phyloP scores from a whole-genome alignment of 805 yeast genomes.

The Debaryomyces hansenii region DNA sequence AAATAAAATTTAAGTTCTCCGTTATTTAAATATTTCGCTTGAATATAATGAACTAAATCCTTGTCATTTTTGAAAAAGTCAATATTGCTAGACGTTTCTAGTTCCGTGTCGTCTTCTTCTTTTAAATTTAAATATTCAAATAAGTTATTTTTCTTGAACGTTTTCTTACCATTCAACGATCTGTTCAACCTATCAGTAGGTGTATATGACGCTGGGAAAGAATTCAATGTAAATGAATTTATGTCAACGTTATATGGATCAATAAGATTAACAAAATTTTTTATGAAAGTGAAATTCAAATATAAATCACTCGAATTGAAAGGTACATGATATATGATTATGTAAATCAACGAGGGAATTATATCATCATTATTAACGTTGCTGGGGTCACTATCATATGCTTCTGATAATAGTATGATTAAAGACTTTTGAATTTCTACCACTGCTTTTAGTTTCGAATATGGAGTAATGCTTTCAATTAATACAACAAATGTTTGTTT shows the following conservation, averaged over 20 bases:
- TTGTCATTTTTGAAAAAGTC: conserved; percentile 30
- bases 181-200: conserved; percentile 16
- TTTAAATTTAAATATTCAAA: conserved; percentile 32
- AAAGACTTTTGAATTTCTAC: conserved; percentile 33
- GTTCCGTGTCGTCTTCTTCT: conserved; percentile 10
- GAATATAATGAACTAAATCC: conserved; percentile 27
- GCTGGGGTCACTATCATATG: conserved; percentile 17
- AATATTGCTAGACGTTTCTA: conserved; percentile 3
- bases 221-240: conserved; percentile 10
- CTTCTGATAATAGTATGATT: conserved; percentile 15
- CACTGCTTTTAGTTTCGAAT: conserved; percentile 28
- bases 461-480: conserved; percentile 27
- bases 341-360: conserved; percentile 38
- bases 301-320: conserved; percentile 25
- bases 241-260: conserved; percentile 31
- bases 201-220: conserved; percentile 14
- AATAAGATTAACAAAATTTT: conserved; percentile 31
- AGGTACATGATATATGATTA: conserved; percentile 29
- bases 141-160: conserved; percentile 18
- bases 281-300: conserved; percentile 37
- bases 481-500: conserved; percentile 16
- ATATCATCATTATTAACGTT: conserved; percentile 40
- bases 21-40: conserved; percentile 28
- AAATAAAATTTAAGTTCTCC: conserved; percentile 41
- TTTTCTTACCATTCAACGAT: conserved; percentile 9